These are phyloP conservation scores for Streptanthus diversifolius DNA, from an alignment of 345 rosid genomes.

Conservation along the genomic window DNA sequence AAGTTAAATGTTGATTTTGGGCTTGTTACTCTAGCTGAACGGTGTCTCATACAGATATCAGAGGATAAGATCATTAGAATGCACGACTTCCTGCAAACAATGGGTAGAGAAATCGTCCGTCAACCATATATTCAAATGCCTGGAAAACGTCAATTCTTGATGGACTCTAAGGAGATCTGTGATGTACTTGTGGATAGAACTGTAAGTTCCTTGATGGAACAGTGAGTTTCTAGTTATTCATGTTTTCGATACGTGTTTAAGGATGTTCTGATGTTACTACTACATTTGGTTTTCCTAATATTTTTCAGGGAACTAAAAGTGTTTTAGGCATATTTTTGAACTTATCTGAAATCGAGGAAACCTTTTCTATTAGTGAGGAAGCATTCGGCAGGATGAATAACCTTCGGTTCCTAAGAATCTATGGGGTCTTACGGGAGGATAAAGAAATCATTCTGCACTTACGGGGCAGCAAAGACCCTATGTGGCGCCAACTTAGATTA, in stretches of 20 bases:
- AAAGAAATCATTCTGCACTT: neutral
- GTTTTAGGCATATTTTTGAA: neutral
- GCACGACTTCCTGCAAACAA: neutral
- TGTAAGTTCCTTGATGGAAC: neutral
- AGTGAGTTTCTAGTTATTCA: neutral
- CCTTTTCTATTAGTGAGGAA: neutral
- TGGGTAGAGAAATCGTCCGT: neutral
- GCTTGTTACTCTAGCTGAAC: neutral
- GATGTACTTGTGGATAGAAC: neutral
- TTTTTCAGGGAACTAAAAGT: neutral
- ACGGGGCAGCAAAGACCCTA: neutral
- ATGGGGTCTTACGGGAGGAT: neutral
- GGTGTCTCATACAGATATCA: constrained; percentile 7
- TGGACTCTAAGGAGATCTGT: neutral
- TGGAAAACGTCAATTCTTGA: neutral
- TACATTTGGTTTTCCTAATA: neutral
- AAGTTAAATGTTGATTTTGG: neutral
- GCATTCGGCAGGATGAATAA: neutral
- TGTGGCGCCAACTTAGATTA: neutral
- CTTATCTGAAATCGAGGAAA: neutral
- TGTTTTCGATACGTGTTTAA: neutral
- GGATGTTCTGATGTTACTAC: neutral
- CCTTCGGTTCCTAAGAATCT: constrained; percentile 1
- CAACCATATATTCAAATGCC: neutral
- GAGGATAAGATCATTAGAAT: neutral